phyloP scores from a whole-genome alignment of 129 eudicot genomes.

The Silybum marianum region DNA sequence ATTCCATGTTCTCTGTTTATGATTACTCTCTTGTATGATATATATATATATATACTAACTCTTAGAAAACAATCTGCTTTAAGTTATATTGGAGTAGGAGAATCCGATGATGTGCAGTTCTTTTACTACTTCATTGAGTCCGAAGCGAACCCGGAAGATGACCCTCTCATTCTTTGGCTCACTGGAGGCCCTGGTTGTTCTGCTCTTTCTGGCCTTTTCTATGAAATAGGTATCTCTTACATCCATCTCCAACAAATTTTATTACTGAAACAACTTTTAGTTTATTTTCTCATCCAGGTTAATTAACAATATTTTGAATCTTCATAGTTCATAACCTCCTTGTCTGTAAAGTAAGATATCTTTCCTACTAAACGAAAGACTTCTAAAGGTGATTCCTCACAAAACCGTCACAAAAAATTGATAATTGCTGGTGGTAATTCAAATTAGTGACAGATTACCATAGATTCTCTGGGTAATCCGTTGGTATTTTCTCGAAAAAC shows the following conservation, averaged over 20 bases:
- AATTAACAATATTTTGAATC: background rate
- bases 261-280: background rate
- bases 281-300: background rate
- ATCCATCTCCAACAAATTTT: no score
- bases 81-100: slow-evolving; percentile 27
- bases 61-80: background rate
- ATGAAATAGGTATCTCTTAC: slow-evolving; percentile 28
- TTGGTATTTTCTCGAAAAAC: no score
- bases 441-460: no score
- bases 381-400: no score
- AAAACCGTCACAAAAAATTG: no score
- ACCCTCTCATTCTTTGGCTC: slow-evolving; percentile 35
- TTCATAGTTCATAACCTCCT: background rate
- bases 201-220: slow-evolving; percentile 26
- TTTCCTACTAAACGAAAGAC: no score
- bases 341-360: background rate
- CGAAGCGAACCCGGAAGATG: slow-evolving; percentile 26
- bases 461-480: no score
- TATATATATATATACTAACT: background rate
- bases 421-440: no score
- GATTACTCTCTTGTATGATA: background rate
- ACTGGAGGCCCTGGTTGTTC: slow-evolving; percentile 41
- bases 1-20: background rate
- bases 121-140: slow-evolving; percentile 36
- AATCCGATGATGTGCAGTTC: slow-evolving; percentile 25